phyloP scores from a whole-genome alignment of 2,329 filamentous ascomycete species.

The Pseudocercospora crystallina region DNA sequence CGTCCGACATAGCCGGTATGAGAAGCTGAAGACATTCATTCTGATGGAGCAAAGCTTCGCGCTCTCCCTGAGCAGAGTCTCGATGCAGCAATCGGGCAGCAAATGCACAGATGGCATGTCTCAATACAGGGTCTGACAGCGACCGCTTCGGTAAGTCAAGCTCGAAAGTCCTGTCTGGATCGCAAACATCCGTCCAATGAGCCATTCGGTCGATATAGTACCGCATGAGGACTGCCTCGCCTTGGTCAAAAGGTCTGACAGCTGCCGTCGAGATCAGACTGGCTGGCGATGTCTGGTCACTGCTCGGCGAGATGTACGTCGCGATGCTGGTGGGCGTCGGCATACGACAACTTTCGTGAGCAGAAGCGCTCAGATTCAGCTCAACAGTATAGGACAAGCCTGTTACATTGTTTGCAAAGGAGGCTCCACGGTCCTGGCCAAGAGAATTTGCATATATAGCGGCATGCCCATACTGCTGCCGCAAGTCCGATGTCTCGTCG shows the following conservation, averaged over 20 bases:
- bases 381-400: neutral
- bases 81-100: conserved; percentile 48
- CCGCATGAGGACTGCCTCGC: conserved; percentile 16
- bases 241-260: neutral
- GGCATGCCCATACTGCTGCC: neutral
- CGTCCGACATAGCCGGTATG: conserved; percentile 46
- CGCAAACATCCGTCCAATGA: conserved; percentile 17
- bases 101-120: conserved; percentile 50
- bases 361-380: neutral
- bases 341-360: neutral
- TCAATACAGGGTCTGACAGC: conserved; percentile 47
- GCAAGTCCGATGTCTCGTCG: conserved; percentile 10
- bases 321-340: neutral
- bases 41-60: conserved; percentile 47
- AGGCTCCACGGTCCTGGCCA: too few relatives aligned
- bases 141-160: conserved; percentile 50
- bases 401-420: too few relatives aligned
- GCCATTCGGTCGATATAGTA: conserved; percentile 22
- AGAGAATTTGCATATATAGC: neutral
- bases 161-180: conserved; percentile 36
- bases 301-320: too few relatives aligned
- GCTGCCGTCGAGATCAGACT: neutral
- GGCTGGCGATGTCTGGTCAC: too few relatives aligned
- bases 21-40: conserved; percentile 49
- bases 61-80: conserved; percentile 39